phyloP scores from a whole-genome alignment of 1,284 basidiomycete species.

The Tilletia caries region DNA sequence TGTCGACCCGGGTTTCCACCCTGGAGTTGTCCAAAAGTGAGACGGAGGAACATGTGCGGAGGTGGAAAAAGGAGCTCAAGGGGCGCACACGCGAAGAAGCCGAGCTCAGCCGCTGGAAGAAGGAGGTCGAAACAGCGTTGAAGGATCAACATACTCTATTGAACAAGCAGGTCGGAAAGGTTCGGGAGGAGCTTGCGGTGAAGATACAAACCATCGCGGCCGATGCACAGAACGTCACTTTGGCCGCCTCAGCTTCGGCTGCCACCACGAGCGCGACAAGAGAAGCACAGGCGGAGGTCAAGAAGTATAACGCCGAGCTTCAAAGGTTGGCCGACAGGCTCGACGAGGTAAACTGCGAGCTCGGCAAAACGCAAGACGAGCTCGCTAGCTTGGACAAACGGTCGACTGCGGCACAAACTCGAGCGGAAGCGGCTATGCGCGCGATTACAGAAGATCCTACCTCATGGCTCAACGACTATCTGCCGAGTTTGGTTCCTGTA shows the following conservation, averaged over 20 bases:
- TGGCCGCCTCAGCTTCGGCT: too few relatives aligned
- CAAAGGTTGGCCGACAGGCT: background rate
- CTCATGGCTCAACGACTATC: background rate
- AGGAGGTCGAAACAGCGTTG: background rate
- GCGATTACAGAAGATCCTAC: background rate
- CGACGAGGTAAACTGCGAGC: background rate
- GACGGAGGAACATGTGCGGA: background rate
- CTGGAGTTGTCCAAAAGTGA: slow-evolving; percentile 1
- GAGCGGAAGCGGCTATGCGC: background rate
- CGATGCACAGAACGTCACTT: too few relatives aligned
- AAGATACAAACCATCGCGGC: too few relatives aligned
- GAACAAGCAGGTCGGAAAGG: background rate
- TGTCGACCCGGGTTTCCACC: background rate
- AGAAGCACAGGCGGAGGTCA: background rate
- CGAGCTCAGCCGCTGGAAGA: background rate
- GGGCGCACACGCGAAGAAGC: background rate
- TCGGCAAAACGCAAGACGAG: background rate
- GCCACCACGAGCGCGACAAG: background rate
- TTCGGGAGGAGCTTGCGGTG: background rate
- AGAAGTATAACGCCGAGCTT: slow-evolving; percentile 4
- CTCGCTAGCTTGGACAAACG: background rate
- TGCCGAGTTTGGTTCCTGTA: background rate
- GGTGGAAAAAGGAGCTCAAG: background rate
- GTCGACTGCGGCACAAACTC: background rate
- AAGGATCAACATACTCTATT: background rate